A percentile compares a stretch with the other conserved stretches of the same genome.
Conservation (phyloP, 805 yeast species). For the Candida chilensis region DNA sequence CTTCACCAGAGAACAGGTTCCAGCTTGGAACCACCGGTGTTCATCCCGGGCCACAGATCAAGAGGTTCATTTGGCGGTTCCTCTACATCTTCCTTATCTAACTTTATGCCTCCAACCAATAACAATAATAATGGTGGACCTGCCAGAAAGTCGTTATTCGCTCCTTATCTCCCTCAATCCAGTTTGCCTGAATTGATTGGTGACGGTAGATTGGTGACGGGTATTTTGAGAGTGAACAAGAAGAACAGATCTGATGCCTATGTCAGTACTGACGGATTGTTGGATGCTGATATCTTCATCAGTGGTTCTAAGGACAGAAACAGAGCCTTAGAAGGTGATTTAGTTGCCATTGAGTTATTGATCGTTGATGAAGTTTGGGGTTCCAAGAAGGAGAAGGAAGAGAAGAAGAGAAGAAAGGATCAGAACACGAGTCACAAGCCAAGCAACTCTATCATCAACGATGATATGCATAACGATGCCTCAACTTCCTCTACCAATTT, state of each 20-base stretch:
- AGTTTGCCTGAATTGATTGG: conserved; percentile 81
- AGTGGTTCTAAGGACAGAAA: conserved; percentile 98
- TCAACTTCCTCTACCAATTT: conserved; percentile 39
- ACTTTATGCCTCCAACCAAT: conserved; percentile 23
- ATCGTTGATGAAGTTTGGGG: conserved; percentile 98
- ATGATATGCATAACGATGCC: conserved; percentile 77
- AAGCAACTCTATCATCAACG: conserved; percentile 32
- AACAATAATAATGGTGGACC: conserved; percentile 32
- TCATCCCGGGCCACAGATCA: conserved; percentile 73
- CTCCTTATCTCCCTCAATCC: conserved; percentile 93
- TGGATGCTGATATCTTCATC: conserved; percentile 94
- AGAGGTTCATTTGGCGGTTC: conserved; percentile 69
- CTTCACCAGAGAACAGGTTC: conserved; percentile 18
- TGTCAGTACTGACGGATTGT: conserved; percentile 91
- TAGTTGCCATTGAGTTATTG: conserved; percentile 90
- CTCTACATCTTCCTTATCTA: conserved; percentile 29
- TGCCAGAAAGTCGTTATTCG: conserved; percentile 73
- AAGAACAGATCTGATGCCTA: conserved; percentile 97
- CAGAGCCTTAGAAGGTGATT: conserved; percentile 93
- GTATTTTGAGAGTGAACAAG: conserved; percentile 87
- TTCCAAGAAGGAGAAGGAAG: conserved; percentile 93
- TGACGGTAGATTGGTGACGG: conserved; percentile 89
- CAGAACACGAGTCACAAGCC: conserved; percentile 23
- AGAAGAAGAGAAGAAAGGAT: conserved; percentile 86
- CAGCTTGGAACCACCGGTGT: conserved; percentile 30